Base-by-base conservation (phyloP, 108 stramenopile genomes). In the Skeletonema marinoi region DNA sequence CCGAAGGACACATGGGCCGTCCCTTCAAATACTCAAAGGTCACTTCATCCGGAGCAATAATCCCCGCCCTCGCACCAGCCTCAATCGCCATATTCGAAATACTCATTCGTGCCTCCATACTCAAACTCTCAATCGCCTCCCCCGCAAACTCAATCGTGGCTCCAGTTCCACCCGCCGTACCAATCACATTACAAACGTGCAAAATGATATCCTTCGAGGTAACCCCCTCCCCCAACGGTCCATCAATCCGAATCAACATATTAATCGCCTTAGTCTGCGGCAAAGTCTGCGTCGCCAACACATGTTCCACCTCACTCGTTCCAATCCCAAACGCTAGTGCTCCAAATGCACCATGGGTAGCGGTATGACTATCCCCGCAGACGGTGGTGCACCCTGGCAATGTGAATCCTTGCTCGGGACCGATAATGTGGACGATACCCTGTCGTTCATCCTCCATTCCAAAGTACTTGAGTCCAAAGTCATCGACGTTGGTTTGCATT, bases 71-170 rank as follows among this genome's bases (percentile, higher is more conserved):
- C 6, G 97, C 96, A 32, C 97, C 97, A 21, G 96, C 95, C 73
- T 98, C 97, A 73, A 98, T 98, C 68, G 95, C 95, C 97, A 98
- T 98, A 86, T 98, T 98, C 65, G 90, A 94, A 73, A 98, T 96
- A 73, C 84, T 86, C 95, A 96, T 96, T 19, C 97, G 86, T 5
- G 91, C 95, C 71, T 98, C 97, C 97, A 98, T 98, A 71, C 80
- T 81, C 4, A 95, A 72, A 21, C 74, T 61, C 46, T 82, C 66
- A 69, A 98, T 90, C 66, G 96, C 96, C 33, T 88, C 65, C 56
- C 97, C 97, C 12, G 88, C 96, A 84, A 96, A 98, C 81, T 98
- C 97, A 78, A 98, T 96, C 44, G 92, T 93, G 79, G 87, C 90
- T 14, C 97, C 97, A n/a, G 96, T 98, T 60, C 97, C 97, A 33